Evolutionary conservation across 768 basidiomycete genomes (phyloP).

Genomic region (Gelatoporia subvermispora): DNA sequence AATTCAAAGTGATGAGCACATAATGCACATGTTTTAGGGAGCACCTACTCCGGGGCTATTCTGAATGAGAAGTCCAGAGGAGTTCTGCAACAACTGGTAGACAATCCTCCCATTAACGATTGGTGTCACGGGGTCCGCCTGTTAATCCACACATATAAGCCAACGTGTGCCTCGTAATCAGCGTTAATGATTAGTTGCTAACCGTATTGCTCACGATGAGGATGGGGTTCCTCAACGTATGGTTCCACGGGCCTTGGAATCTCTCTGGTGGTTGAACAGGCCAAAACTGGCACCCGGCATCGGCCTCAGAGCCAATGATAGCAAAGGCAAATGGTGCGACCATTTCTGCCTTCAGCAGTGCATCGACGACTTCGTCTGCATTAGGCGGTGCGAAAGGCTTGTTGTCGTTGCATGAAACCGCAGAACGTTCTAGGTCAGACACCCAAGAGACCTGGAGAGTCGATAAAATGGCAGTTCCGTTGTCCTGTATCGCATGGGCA

Average conservation of each 20-base stretch:
- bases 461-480: conserved; percentile 19
- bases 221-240: conserved; percentile 22
- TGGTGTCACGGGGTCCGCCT: conserved; percentile 27
- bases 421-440: conserved; percentile 20
- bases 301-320: conserved; percentile 18
- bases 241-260: conserved; percentile 26
- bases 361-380: conserved; percentile 20
- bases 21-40: too few relatives aligned
- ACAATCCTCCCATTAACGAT: conserved; percentile 19
- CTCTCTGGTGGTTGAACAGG: conserved; percentile 21
- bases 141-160: not conserved
- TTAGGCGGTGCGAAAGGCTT: conserved; percentile 15
- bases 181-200: not conserved
- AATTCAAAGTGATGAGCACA: too few relatives aligned
- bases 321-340: conserved; percentile 15
- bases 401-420: conserved; percentile 28
- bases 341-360: conserved; percentile 16
- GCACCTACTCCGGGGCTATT: conserved; percentile 23
- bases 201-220: conserved; percentile 25
- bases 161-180: not conserved
- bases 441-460: not conserved
- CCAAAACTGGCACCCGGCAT: conserved; percentile 24
- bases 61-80: conserved; percentile 25
- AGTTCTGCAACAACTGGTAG: conserved; percentile 14
- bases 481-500: conserved; percentile 18